Percentiles rank a stretch among this genome's conserved stretches.
Evolutionary conservation across 2,329 filamentous ascomycete species (phyloP).

Genomic region (Fusarium sulawesiense): DNA sequence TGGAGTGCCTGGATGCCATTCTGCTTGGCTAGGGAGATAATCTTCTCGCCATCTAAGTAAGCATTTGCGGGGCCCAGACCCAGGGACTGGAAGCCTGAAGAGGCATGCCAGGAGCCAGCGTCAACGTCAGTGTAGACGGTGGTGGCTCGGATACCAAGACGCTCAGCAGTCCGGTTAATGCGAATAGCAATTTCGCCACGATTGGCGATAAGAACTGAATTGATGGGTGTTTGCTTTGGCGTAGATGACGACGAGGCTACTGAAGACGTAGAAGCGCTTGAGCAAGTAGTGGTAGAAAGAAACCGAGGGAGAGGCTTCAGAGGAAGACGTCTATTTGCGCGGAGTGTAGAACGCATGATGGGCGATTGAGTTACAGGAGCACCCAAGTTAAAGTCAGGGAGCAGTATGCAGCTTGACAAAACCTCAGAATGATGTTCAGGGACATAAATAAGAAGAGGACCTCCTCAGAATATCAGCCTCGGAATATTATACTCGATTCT

Average conservation of each 20-base stretch:
- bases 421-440: slow-evolving; percentile 10
- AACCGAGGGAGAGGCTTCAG: slow-evolving; percentile 58
- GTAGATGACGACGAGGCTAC: slow-evolving; percentile 47
- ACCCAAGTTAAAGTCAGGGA: slow-evolving; percentile 27
- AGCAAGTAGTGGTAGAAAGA: slow-evolving; percentile 51
- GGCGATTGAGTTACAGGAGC: slow-evolving; percentile 10
- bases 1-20: slow-evolving; percentile 92
- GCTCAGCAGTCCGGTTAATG: slow-evolving; percentile 87
- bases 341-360: slow-evolving; percentile 66
- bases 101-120: slow-evolving; percentile 85
- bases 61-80: slow-evolving; percentile 85
- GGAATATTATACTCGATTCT: slow-evolving; percentile 27
- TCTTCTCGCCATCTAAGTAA: slow-evolving; percentile 93
- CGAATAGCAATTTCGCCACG: slow-evolving; percentile 96
- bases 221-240: slow-evolving; percentile 63
- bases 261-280: slow-evolving; percentile 49
- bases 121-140: slow-evolving; percentile 97
- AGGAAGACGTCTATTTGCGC: slow-evolving; percentile 62
- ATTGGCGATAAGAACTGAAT: slow-evolving; percentile 94
- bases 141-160: slow-evolving; percentile 91
- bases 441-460: slow-evolving; percentile 23
- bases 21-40: slow-evolving; percentile 87
- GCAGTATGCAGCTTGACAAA: slow-evolving; percentile 23
- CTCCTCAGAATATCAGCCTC: slow-evolving; percentile 10
- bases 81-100: slow-evolving; percentile 84